phyloP scores from a whole-genome alignment of 2,329 filamentous ascomycete genomes.

The Trichophyton rubrum region DNA sequence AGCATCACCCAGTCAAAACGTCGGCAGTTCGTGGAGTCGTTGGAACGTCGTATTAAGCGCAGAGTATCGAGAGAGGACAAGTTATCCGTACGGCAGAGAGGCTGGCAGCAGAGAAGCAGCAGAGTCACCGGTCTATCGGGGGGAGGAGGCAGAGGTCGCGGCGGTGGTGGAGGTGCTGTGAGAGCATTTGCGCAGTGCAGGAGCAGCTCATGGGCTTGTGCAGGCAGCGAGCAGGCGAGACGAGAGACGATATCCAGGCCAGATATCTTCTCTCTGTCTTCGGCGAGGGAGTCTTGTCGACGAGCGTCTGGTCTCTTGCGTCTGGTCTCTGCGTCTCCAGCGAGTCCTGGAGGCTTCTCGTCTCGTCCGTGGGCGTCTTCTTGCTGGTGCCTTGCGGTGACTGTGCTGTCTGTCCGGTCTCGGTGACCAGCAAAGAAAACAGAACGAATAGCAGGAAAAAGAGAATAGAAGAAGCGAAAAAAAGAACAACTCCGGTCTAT shows the following conservation, averaged over 20 bases:
- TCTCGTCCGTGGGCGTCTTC: too few relatives aligned
- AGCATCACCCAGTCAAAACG: constrained; percentile 16
- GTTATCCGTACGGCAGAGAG: too few relatives aligned
- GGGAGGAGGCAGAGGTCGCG: constrained; percentile 25
- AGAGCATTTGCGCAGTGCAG: constrained; percentile 34
- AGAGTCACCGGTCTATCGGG: constrained; percentile 32
- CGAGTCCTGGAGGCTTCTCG: not conserved
- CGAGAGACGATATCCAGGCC: not conserved
- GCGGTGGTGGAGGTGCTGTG: constrained; percentile 13
- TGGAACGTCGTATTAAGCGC: too few relatives aligned
- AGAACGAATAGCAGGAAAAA: not conserved
- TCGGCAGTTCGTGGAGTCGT: constrained; percentile 19
- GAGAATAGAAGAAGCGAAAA: not conserved
- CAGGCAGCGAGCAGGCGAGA: too few relatives aligned
- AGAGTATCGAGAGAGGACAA: too few relatives aligned
- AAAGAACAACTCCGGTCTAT: not conserved
- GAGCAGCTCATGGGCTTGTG: too few relatives aligned
- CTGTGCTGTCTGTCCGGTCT: not conserved
- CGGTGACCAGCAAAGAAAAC: not conserved
- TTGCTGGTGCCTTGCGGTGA: not conserved
- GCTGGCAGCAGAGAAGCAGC: not conserved
- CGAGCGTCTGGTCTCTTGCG: not conserved
- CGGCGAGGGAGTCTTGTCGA: not conserved
- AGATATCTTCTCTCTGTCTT: not conserved
- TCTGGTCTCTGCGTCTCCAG: not conserved